phyloP scores from a whole-genome alignment of 148 eudicot genomes.

The Pharnaceum exiguum region DNA sequence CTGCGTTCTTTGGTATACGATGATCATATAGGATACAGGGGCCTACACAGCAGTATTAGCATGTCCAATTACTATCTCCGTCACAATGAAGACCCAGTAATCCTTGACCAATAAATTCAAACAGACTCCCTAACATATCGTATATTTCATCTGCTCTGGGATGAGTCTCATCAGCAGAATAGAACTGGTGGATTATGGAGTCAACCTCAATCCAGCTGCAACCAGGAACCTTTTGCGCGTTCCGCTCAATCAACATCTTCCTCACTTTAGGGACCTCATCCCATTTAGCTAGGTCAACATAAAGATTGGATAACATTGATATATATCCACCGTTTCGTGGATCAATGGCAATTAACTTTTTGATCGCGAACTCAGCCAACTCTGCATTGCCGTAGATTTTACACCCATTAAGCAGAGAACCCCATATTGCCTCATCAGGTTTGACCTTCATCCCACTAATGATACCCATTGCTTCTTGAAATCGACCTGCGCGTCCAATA shows the following conservation, averaged over 20 bases:
- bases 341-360: conserved; percentile 50
- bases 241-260: conserved; percentile 40
- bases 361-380: conserved; percentile 60
- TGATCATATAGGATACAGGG: not conserved
- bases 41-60: conserved; percentile 3
- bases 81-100: conserved; percentile 7
- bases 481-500: conserved; percentile 63
- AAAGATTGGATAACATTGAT: conserved; percentile 64
- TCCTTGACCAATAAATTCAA: conserved; percentile 19
- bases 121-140: conserved; percentile 36
- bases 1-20: not conserved
- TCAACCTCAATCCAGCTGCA: conserved; percentile 88
- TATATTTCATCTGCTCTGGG: conserved; percentile 58
- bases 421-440: conserved; percentile 84
- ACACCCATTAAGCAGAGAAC: conserved; percentile 67
- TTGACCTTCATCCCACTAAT: conserved; percentile 45
- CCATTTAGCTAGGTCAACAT: conserved; percentile 62
- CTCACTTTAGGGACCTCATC: conserved; percentile 52
- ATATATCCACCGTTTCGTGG: conserved; percentile 69
- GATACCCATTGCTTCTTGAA: conserved; percentile 57
- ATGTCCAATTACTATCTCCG: conserved; percentile 8
- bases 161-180: conserved; percentile 57
- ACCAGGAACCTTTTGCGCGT: conserved; percentile 61
- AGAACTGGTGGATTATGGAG: conserved; percentile 52
- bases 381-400: conserved; percentile 60